phyloP scores from a whole-genome alignment of 352 stramenopile genomes.

The Phytophthora sp. region DNA sequence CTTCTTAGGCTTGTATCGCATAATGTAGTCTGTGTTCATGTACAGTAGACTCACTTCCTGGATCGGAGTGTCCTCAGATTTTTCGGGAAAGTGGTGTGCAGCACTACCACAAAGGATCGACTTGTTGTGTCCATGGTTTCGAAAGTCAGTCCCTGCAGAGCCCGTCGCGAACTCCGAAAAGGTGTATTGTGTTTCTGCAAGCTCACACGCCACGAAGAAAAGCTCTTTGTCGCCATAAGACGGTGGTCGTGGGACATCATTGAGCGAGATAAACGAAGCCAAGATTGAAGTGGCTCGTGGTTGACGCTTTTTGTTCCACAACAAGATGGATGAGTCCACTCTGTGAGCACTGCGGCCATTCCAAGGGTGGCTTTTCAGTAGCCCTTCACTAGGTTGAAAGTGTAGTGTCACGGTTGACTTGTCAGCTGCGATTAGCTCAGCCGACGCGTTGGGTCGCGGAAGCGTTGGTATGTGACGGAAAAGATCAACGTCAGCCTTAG shows the following conservation, averaged over 20 bases:
- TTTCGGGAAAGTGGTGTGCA: constrained; percentile 51
- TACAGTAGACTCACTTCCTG: constrained; percentile 41
- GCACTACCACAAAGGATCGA: constrained; percentile 51
- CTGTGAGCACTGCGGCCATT: constrained; percentile 40
- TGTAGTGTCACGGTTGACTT: constrained; percentile 30
- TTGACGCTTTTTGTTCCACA: constrained; percentile 53
- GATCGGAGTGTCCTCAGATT: constrained; percentile 16
- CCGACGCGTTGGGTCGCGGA: constrained; percentile 14
- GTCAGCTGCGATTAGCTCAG: constrained; percentile 30
- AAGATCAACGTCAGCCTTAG: constrained; percentile 27
- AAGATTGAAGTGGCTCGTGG: constrained; percentile 48
- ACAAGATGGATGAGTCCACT: constrained; percentile 52
- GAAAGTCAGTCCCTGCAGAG: constrained; percentile 37
- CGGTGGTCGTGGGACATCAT: constrained; percentile 24
- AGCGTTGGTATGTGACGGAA: constrained; percentile 30
- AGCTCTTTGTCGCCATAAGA: constrained; percentile 61
- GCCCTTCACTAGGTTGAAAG: constrained; percentile 31
- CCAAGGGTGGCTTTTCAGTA: constrained; percentile 40
- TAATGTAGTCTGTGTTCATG: constrained; percentile 64
- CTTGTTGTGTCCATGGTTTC: constrained; percentile 32
- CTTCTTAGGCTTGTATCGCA: constrained; percentile 41
- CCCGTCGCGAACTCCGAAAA: constrained; percentile 51
- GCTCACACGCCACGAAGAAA: constrained; percentile 50
- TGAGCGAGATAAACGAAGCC: constrained; percentile 43
- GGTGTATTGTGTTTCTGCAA: constrained; percentile 46